Percentiles rank a stretch among this genome's conserved stretches.
Evolutionary conservation across 495 filamentous ascomycete genomes (phyloP).

Genomic region (Neurospora intermedia): DNA sequence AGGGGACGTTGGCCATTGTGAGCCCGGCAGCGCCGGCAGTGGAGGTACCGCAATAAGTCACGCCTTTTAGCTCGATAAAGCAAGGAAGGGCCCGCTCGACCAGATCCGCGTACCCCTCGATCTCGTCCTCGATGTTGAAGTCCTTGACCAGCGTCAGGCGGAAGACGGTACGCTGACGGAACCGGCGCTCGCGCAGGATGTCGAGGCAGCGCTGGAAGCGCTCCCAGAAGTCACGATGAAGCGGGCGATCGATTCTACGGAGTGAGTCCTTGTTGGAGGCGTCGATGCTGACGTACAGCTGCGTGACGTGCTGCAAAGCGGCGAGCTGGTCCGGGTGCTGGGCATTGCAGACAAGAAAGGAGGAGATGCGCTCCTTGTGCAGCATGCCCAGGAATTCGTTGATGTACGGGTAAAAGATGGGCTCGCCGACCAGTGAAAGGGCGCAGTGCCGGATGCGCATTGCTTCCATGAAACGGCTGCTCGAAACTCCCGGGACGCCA

Average conservation of each 20-base stretch:
- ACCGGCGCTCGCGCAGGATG: slow-evolving; percentile 71
- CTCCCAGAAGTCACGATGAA: slow-evolving; percentile 97
- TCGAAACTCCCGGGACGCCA: slow-evolving; percentile 60
- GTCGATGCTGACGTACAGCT: slow-evolving; percentile 93
- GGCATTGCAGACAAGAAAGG: slow-evolving; percentile 96
- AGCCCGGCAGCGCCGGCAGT: slow-evolving; percentile 69
- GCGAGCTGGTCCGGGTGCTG: slow-evolving; percentile 90
- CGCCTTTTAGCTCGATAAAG: slow-evolving; percentile 92
- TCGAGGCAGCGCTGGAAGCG: slow-evolving; percentile 84
- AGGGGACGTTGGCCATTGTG: slow-evolving; percentile 92
- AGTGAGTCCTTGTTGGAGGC: slow-evolving; percentile 83
- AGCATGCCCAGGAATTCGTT: slow-evolving; percentile 78
- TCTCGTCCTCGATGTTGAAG: slow-evolving; percentile 93
- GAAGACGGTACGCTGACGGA: slow-evolving; percentile 84
- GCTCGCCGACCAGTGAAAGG: slow-evolving; percentile 82
- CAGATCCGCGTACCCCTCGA: slow-evolving; percentile 78
- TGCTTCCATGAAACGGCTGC: slow-evolving; percentile 66
- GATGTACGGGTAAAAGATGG: slow-evolving; percentile 96
- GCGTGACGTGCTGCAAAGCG: slow-evolving; percentile 70
- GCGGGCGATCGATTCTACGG: slow-evolving; percentile 75
- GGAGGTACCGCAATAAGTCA: slow-evolving; percentile 90
- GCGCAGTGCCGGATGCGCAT: slow-evolving; percentile 92
- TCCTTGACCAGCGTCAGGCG: slow-evolving; percentile 88
- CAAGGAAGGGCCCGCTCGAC: slow-evolving; percentile 75
- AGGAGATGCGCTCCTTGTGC: slow-evolving; percentile 77